Percentiles rank a stretch among this genome's conserved stretches.
Evolutionary conservation across 495 filamentous ascomycete species (phyloP).

Genomic region (Aspergillus sclerotioniger): DNA sequence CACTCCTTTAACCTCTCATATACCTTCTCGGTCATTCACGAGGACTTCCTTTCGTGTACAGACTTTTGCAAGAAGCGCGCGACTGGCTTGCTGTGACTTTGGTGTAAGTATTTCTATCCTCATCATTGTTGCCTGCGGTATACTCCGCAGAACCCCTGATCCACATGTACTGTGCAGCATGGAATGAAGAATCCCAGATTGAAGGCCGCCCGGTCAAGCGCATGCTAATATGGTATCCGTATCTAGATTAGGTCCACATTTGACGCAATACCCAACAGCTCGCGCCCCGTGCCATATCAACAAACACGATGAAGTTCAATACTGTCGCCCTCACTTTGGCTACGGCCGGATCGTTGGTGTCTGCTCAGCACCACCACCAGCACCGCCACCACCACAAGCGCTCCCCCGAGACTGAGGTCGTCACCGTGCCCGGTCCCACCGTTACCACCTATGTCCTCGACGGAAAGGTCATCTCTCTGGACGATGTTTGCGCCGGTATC

Average conservation of each 20-base stretch:
- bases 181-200: background rate
- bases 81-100: constrained; percentile 33
- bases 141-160: background rate
- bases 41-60: constrained; percentile 32
- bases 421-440: constrained; percentile 50
- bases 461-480: constrained; percentile 48
- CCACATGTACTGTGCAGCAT: too few relatives aligned
- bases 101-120: constrained; percentile 32
- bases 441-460: constrained; percentile 61
- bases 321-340: constrained; percentile 43
- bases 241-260: constrained; percentile 3
- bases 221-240: constrained; percentile 1
- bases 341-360: constrained; percentile 45
- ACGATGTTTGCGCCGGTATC: constrained; percentile 62
- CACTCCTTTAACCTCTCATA: constrained; percentile 24
- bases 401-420: constrained; percentile 30
- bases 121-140: background rate
- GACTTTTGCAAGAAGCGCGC: constrained; percentile 28
- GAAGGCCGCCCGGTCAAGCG: background rate
- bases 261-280: constrained; percentile 1
- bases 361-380: constrained; percentile 45
- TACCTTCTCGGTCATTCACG: constrained; percentile 4
- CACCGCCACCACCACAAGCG: constrained; percentile 44
- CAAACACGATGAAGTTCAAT: constrained; percentile 45
- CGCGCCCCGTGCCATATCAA: constrained; percentile 10